phyloP scores from a whole-genome alignment of 305 asterid species.

The Fraxinus albicans region DNA sequence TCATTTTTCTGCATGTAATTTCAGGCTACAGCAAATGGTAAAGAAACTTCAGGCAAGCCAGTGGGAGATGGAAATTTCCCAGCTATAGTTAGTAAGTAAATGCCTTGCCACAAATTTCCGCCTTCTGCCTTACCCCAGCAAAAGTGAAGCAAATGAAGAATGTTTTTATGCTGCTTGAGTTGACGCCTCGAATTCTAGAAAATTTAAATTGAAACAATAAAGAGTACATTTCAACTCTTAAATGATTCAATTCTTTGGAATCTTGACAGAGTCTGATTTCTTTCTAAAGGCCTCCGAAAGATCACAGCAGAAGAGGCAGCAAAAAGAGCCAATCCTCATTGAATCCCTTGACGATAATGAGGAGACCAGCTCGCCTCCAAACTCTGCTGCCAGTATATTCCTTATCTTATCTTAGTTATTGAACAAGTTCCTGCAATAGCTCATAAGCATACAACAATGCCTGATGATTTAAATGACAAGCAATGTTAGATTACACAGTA shows the following conservation, averaged over 20 bases:
- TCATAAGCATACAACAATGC: background rate
- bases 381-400: slow-evolving; percentile 55
- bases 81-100: slow-evolving; percentile 52
- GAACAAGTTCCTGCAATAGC: background rate
- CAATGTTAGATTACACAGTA: background rate
- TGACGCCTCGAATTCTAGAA: slow-evolving; percentile 4
- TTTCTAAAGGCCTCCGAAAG: slow-evolving; percentile 53
- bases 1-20: slow-evolving; percentile 11
- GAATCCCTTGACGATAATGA: slow-evolving; percentile 45
- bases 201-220: slow-evolving; percentile 13
- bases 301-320: slow-evolving; percentile 45
- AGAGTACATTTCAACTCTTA: background rate
- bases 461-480: background rate
- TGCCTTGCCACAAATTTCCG: slow-evolving; percentile 3
- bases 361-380: slow-evolving; percentile 40
- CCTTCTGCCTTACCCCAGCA: slow-evolving; percentile 4
- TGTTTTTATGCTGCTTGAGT: slow-evolving; percentile 10
- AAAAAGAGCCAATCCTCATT: slow-evolving; percentile 29
- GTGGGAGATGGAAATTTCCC: slow-evolving; percentile 41
- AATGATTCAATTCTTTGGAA: slow-evolving; percentile 16
- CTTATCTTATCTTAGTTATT: slow-evolving; percentile 13
- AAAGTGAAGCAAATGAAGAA: slow-evolving; percentile 14
- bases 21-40: slow-evolving; percentile 50
- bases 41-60: slow-evolving; percentile 43
- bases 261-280: slow-evolving; percentile 59